Base-by-base conservation (phyloP, 2,329 filamentous ascomycete genomes). In the Ceratocystis eucalypticola region DNA sequence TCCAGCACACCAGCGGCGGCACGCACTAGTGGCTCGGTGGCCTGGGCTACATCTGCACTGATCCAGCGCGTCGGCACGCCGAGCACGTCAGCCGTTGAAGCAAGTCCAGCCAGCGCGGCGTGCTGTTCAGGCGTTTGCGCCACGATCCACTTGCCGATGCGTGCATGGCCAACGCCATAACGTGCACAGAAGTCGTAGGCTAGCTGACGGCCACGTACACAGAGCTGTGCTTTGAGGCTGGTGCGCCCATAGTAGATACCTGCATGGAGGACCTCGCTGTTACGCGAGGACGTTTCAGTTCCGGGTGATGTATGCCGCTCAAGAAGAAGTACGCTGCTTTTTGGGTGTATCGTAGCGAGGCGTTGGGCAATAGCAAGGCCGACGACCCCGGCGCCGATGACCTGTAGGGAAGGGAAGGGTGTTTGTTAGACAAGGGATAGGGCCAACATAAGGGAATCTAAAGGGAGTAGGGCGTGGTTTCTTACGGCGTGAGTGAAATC, bases 251-350 rank as follows among this genome's bases (percentile, higher is more conserved):
- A 96, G 81, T 96, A 97, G 69, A 97, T 82, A 15, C 94, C 94
- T 0, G 90, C 94, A 75, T 99, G 94, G 71, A 99, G 95, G 66
- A 97, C 93, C 82, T 97, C 92, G 73, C 88, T 93, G 78, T 96
- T 96, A 70, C 92, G 86, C 70, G 88, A 89, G 69, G 88, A 92
- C 0, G 91, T 96, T 77, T 70, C 92, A 33, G 85, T 93, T 62
- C 92, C 92, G 30, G 89, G 80, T 63, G 82, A 80, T 25, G 80
- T 76, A 78, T 96, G 89, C 30, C 88, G 85, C 76, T 96, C 92
- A 1, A 96, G 84, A 65, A 96, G 79, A 12, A 96, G 80, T 0
- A 89, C 93, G 1, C 83, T 84, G 5, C 81, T 80, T 22, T 80
- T 78, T 41, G 84, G 79, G 68, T 80, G 78, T 33, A 4, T 2